A percentile compares a stretch with the other conserved stretches of the same genome.
These are phyloP conservation scores for Stenocarpella maydis DNA, from an alignment of 2,329 filamentous ascomycete genomes.

Conservation along the genomic window DNA sequence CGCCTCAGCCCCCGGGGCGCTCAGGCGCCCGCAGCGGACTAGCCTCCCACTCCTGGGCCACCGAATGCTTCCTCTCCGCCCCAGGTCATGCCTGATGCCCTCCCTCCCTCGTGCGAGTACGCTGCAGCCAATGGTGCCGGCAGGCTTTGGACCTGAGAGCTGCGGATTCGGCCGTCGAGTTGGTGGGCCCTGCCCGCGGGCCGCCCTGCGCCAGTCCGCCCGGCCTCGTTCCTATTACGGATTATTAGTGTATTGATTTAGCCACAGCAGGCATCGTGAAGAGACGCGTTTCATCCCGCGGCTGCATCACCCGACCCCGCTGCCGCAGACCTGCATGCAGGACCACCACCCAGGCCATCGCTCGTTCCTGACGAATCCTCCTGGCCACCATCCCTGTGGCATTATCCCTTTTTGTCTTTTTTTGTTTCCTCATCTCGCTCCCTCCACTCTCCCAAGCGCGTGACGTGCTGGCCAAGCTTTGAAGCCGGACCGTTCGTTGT, in stretches of 20 bases:
- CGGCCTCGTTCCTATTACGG: no score
- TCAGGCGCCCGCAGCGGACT: slow-evolving; percentile 3
- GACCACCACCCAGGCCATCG: not conserved
- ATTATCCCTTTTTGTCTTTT: not conserved
- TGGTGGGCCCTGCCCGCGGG: no score
- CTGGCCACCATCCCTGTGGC: no score
- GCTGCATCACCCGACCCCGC: not conserved
- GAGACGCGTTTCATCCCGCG: not conserved
- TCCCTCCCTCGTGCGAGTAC: not conserved
- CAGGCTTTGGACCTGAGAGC: slow-evolving; percentile 1
- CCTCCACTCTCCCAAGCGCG: not conserved
- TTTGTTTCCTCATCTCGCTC: not conserved
- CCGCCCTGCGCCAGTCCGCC: slow-evolving; percentile 1
- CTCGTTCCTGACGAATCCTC: not conserved
- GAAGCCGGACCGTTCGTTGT: not conserved
- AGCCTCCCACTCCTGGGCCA: slow-evolving; percentile 4
- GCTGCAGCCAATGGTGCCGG: not conserved
- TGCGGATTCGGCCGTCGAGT: not conserved
- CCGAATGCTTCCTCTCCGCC: slow-evolving; percentile 20
- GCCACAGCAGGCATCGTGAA: not conserved
- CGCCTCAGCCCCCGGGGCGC: slow-evolving; percentile 10
- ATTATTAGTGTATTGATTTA: slow-evolving; percentile 1
- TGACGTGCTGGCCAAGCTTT: slow-evolving; percentile 3
- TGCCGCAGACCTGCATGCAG: slow-evolving; percentile 5
- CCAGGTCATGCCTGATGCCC: not conserved